Evolutionary conservation across 768 basidiomycete genomes (phyloP), one percentile per base, ranked within the genome.

Genomic region (Tephrocybe sp.): DNA sequence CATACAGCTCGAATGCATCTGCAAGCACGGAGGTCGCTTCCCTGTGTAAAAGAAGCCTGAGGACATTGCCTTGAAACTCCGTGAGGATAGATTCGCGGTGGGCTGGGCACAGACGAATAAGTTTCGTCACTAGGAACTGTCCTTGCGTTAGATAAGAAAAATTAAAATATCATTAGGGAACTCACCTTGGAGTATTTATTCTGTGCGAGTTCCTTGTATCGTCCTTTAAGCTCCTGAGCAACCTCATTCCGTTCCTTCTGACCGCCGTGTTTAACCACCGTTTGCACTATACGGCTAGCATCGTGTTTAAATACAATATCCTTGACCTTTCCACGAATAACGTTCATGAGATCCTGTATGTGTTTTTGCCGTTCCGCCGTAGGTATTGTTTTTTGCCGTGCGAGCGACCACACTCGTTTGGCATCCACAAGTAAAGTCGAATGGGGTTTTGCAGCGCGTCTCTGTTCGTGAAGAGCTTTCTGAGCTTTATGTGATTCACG

Each of bases 261-360:
- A 16, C 80, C 75, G 3, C 94, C 94, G 51, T 87, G 82, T 61
- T 89, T 94, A 41, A 95, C 87, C 11, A 88, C 72, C 0, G 83
- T 88, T 64, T 89, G 87, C 18, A 89, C 80, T 52, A 91, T 91
- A 55, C 86, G 80, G 60, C 91, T 92, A 7, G 91, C 92, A 65
- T 95, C 92, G 60, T 95, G 94, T 66, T 94, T 95, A 62, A 91
- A 79, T 1, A 89, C 86, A 30, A 95, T 83, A 25, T 94, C 92
- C 52, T 84, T 84, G 37, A 95, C 83, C 56, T 84, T 83, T 4
- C 91, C 92, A 18, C 86, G 80, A 18, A 93, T 82, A 38, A 86
- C 75, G 24, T 73, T 69, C 82, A 92, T 90, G 8, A 97, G 76
- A 22, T 82, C 78, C 39, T 76, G 71, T 50, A 95, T 72, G 42